These are phyloP conservation scores for Xylariaceae sp. DNA, from an alignment of 2,329 filamentous ascomycete species.

Conservation along the genomic window DNA sequence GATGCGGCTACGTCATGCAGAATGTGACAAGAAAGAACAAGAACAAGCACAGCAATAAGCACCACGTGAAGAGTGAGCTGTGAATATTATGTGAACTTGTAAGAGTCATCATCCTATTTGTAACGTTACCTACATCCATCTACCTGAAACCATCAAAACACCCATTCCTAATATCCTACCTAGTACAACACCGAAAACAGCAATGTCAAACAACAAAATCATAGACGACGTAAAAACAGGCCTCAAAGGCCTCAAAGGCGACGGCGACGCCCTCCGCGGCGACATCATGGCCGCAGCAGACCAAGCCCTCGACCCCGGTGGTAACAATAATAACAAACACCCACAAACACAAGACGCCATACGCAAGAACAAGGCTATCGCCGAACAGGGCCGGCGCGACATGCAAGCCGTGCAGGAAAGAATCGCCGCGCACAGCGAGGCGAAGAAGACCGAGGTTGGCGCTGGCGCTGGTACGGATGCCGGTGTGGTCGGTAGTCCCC, in stretches of 20 bases:
- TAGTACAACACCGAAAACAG: neutral
- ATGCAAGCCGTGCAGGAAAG: conserved; percentile 24
- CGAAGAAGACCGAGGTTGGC: neutral
- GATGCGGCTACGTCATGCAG: conserved; percentile 7
- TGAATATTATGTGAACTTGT: neutral
- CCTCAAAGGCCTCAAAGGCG: conserved; percentile 31
- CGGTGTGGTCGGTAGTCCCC: neutral
- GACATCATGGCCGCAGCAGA: conserved; percentile 27
- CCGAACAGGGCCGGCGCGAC: conserved; percentile 28
- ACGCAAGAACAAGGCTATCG: conserved; percentile 24
- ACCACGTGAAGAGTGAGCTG: neutral
- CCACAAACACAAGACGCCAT: conserved; percentile 23
- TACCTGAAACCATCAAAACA: neutral
- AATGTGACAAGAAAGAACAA: neutral
- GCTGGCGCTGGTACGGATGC: neutral
- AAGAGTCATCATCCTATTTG: neutral
- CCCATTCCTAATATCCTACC: neutral
- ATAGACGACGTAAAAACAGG: conserved; percentile 32
- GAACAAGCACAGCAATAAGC: neutral
- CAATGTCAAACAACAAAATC: conserved; percentile 27
- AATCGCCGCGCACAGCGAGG: conserved; percentile 24
- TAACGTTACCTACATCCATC: too few species aligned
- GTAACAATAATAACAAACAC: conserved; percentile 17
- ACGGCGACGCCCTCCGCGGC: conserved; percentile 32
- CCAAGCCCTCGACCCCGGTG: conserved; percentile 27